Base-by-base conservation (phyloP, 805 yeast species). In the Jamesozyma jinghongensis region DNA sequence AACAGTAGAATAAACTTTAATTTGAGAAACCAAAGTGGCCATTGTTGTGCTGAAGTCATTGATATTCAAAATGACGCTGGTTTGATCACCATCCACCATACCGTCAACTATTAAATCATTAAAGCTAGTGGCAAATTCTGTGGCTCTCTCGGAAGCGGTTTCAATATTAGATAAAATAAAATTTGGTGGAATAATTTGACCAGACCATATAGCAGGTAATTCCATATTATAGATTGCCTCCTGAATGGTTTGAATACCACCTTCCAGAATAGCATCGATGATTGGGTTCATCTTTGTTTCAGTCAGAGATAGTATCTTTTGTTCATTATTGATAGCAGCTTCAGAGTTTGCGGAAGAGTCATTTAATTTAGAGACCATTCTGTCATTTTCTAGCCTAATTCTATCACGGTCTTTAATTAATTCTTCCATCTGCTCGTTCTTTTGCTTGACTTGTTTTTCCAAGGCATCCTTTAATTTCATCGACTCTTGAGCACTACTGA, bases 401-500 rank as follows among this genome's bases (percentile, higher is more conserved):
- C 94, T 73, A 56, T 86, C 96, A 43, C 96, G 76, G 57, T 86
- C 95, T 46, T 92, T 74, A 42, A 87, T 87, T 51, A 86, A 70
- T 51, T 85, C 95, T 1, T 95, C 95, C 45, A 86, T 70, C 61
- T 86, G 95, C 34, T 86, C 71, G 57, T 85, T 86, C 63, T 87
- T 87, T 12, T 88, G 73, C 58, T 85, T 86, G 59, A 86, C 66
- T 44, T 87, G 95, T 41, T 83, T 73, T 54, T 87, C 95, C 29
- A 83, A 64, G 55, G 76, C 77, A 54, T 87, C 95, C 49, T 87
- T 77, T 61, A 79, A 82, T 47, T 82, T 82, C 47, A 87, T 75
- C 0, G 95, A 83, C 63, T 87, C 96, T 58, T 86, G 95, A 10
- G 96, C 96, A 32, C 79, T 73, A 12, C 87, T 81, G 3, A 92